Conservation (phyloP, 495 filamentous ascomycete species). For the Letharia columbiana region DNA sequence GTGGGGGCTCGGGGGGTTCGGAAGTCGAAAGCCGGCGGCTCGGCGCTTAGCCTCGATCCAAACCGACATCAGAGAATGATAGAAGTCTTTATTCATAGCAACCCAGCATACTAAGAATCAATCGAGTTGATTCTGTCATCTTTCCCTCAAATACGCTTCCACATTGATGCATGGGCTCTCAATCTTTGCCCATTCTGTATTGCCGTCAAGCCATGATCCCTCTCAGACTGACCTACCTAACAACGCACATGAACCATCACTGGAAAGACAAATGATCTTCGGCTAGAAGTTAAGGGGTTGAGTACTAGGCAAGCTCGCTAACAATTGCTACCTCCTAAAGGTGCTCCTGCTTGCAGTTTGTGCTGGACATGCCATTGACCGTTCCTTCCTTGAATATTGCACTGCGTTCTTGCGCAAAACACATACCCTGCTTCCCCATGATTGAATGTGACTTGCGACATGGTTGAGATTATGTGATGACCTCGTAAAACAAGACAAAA, state of each 20-base stretch:
- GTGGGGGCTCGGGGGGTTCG: not conserved
- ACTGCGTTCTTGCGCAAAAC: not conserved
- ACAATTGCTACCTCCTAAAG: not conserved
- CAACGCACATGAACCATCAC: not conserved
- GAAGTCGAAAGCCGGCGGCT: constrained; percentile 1
- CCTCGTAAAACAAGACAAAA: no score
- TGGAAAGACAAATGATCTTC: not conserved
- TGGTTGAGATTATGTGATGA: not conserved
- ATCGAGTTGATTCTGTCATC: not conserved
- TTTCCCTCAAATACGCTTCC: not conserved
- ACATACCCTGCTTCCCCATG: not conserved
- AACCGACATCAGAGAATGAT: not conserved
- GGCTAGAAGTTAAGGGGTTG: not conserved
- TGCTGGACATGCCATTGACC: not conserved
- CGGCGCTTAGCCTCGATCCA: constrained; percentile 5
- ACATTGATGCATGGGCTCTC: not conserved
- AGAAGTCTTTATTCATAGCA: not conserved
- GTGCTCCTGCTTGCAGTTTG: not conserved
- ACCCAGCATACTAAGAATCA: not conserved
- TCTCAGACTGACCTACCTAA: not conserved
- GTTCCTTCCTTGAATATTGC: not conserved
- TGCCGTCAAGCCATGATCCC: not conserved
- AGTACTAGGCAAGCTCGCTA: not conserved
- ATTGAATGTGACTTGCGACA: not conserved
- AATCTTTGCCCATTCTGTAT: not conserved